phyloP scores from a whole-genome alignment of 345 rosid genomes.

The Dimocarpus longan region DNA sequence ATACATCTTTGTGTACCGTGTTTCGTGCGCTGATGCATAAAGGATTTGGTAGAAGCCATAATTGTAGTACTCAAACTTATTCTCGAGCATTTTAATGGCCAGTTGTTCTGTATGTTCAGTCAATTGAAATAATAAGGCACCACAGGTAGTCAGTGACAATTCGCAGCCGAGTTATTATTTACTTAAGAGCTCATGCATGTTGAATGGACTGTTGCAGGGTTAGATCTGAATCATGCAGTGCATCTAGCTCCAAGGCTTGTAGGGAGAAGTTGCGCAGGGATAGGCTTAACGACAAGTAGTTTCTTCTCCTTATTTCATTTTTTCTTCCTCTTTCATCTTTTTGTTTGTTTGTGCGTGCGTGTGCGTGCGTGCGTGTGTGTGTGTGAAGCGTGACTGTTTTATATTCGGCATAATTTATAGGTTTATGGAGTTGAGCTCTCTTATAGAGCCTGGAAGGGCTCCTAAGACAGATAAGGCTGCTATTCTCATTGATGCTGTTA shows the following conservation, averaged over 20 bases:
- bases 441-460: conserved; percentile 87
- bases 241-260: conserved; percentile 92
- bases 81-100: background rate
- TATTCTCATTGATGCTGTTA: conserved; percentile 72
- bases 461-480: conserved; percentile 95
- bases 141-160: background rate
- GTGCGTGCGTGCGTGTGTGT: no score
- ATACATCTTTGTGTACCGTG: background rate
- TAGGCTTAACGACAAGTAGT: conserved; percentile 90
- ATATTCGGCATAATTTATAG: conserved; percentile 39
- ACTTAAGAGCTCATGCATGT: background rate
- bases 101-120: background rate
- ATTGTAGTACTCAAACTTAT: no score
- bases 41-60: background rate
- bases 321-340: background rate
- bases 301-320: conserved; percentile 15
- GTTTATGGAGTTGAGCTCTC: conserved; percentile 83
- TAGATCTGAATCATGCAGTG: conserved; percentile 57
- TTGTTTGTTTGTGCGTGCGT: no score
- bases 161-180: background rate
- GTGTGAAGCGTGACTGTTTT: conserved; percentile 9
- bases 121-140: background rate
- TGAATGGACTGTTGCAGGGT: conserved; percentile 36
- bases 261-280: conserved; percentile 98
- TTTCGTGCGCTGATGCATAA: conserved; percentile 3